phyloP scores from a whole-genome alignment of 805 yeast species.

The Maudiozyma turicensis region DNA sequence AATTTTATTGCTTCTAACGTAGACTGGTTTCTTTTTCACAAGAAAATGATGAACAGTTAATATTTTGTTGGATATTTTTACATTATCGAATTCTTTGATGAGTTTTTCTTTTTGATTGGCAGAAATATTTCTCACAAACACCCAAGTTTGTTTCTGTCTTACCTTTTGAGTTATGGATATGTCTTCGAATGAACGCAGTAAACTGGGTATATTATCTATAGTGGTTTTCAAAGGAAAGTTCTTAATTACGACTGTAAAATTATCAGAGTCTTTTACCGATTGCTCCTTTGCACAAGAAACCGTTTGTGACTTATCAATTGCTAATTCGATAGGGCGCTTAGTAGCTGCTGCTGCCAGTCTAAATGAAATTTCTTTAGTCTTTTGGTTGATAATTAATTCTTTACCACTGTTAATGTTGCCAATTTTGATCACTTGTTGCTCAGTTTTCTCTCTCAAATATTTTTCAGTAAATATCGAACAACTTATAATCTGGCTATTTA shows the following conservation, averaged over 20 bases:
- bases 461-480: constrained; percentile 3
- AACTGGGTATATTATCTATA: neutral
- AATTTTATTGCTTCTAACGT: neutral
- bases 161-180: neutral
- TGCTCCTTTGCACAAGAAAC: neutral
- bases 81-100: neutral
- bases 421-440: too few relatives aligned
- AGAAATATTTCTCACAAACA: neutral
- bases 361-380: neutral
- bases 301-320: neutral
- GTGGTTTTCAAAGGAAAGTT: neutral
- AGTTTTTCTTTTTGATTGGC: neutral
- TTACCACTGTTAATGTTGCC: neutral
- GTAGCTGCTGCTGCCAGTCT: neutral
- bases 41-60: neutral
- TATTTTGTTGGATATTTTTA: neutral
- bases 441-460: neutral
- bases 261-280: neutral
- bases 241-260: neutral
- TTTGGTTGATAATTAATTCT: neutral
- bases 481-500: constrained; percentile 13
- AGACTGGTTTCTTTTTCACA: neutral
- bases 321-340: neutral
- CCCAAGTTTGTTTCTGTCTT: neutral
- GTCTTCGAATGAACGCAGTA: neutral